These are phyloP conservation scores for Cinnamomum micranthum DNA, from an alignment of 164 flowering plant genomes.

Conservation along the genomic window DNA sequence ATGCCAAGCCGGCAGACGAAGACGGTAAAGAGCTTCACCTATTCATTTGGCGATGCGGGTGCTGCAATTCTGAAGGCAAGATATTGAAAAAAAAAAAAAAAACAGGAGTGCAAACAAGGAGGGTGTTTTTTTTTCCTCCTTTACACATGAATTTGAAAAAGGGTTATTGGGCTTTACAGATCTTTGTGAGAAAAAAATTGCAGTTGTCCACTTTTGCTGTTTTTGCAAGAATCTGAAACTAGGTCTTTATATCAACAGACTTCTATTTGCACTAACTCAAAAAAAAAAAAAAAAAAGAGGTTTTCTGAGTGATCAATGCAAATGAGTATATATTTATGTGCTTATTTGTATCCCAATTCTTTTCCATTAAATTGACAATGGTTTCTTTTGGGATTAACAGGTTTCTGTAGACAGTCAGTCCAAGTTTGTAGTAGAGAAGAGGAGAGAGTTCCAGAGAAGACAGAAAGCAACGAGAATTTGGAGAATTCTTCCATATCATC, in stretches of 20 bases:
- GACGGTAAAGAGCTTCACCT: constrained; percentile 29
- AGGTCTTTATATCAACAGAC: neutral
- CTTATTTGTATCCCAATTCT: neutral
- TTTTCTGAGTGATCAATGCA: neutral
- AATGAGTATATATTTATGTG: neutral
- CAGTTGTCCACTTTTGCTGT: neutral
- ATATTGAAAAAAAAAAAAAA: neutral
- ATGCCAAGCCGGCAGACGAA: constrained; percentile 13
- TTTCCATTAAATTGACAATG: neutral
- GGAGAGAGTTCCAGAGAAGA: neutral
- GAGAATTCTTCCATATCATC: constrained; percentile 7
- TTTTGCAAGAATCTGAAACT: neutral
- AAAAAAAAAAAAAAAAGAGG: neutral
- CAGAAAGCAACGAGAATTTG: constrained; percentile 2
- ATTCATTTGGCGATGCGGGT: constrained; percentile 28
- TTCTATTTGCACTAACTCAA: neutral
- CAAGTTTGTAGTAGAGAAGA: constrained; percentile 20
- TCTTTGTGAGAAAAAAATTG: neutral
- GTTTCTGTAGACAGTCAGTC: constrained; percentile 17
- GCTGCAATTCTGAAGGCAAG: constrained; percentile 29
- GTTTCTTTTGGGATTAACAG: constrained; percentile 6
- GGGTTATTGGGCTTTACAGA: neutral
- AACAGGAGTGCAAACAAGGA: neutral
- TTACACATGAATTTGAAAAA: neutral
- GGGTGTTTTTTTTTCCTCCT: neutral